A percentile compares a stretch with the other conserved stretches of the same genome.
Evolutionary conservation across 345 rosid species (phyloP).

Genomic region (Clarkia xantiana): DNA sequence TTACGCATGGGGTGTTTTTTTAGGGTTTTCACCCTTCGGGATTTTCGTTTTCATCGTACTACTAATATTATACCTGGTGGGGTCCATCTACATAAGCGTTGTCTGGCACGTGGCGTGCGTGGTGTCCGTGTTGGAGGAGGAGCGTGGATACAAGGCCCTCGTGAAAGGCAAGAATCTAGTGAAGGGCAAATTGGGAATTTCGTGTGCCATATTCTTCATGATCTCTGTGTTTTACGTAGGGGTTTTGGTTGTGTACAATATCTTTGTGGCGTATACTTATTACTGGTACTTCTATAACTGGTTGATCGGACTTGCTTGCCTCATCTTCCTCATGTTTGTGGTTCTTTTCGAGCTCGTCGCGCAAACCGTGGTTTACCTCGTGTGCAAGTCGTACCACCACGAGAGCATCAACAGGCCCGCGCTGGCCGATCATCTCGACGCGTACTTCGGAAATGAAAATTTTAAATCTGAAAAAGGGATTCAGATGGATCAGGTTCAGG

Average conservation of each 20-base stretch:
- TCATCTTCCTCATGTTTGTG: too few species aligned
- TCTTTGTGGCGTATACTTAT: conserved; percentile 17
- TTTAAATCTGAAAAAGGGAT: too few species aligned
- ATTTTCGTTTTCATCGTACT: too few species aligned
- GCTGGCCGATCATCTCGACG: conserved; percentile 34
- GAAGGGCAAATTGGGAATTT: conserved; percentile 25
- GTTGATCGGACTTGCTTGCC: conserved; percentile 21
- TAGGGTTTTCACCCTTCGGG: too few species aligned
- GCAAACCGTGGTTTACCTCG: conserved; percentile 40
- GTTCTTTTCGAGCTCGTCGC: conserved; percentile 25
- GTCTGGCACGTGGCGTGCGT: conserved; percentile 40
- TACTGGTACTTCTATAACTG: conserved; percentile 12
- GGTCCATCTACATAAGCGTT: conserved; percentile 21
- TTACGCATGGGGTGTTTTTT: too few species aligned
- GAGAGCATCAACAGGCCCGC: conserved; percentile 36
- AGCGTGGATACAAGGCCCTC: conserved; percentile 27
- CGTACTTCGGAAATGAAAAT: conserved; percentile 17
- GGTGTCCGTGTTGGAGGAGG: conserved; percentile 42
- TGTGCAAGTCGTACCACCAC: conserved; percentile 46
- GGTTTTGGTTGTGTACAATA: conserved; percentile 9
- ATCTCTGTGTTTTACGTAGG: conserved; percentile 6
- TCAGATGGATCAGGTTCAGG: too few species aligned
- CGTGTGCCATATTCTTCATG: conserved; percentile 1
- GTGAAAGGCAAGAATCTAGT: conserved; percentile 23
- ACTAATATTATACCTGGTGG: conserved; percentile 5